Base-by-base conservation (phyloP, 148 eudicot genomes). In the Cornus suecica region DNA sequence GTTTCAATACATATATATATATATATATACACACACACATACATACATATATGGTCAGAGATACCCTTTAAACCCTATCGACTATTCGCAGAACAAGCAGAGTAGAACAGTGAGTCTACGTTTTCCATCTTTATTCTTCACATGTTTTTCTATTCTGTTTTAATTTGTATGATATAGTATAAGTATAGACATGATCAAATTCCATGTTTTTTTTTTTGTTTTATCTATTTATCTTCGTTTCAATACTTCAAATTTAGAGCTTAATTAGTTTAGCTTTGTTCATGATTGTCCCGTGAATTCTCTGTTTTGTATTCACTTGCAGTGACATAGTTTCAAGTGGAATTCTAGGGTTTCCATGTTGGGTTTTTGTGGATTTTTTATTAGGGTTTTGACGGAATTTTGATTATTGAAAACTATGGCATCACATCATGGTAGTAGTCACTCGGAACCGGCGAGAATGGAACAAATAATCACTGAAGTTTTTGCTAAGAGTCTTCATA, bases 401-500 rank as follows among this genome's bases (percentile, higher is more conserved):
- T 29, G 29, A 23, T 31, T 25, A 14, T 31, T 58, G n/a, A 66
- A 28, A 23, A 83, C 32, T 58, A 90, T 92, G 95, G 90, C 98
- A 64, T 85, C 91, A 67, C 69, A 79, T 85, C 88, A 82, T 45
- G 91, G 91, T 15, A 84, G 83, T 77, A 79, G 78, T 75, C 93
- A 94, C 54, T 77, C 90, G 0, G 97, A 94, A 64, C 89, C 90
- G 41, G 93, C 93, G 2, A 92, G 88, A 71, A 88, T 86, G 86
- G 98, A 92, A 78, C 98, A 94, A 70, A 90, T 94, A 69, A 88
- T 94, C 68, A 92, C 97, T 24, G 95, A 92, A 65, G 88, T 94
- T 69, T 92, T 88, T 76, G 83, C 95, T 1, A 94, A 94, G 85
- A 88, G 87, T 74, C 91, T 94, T 20, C 97, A 94, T 52, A 89